These are phyloP conservation scores for Alliaria petiolata DNA, from an alignment of 345 rosid genomes.

Conservation along the genomic window DNA sequence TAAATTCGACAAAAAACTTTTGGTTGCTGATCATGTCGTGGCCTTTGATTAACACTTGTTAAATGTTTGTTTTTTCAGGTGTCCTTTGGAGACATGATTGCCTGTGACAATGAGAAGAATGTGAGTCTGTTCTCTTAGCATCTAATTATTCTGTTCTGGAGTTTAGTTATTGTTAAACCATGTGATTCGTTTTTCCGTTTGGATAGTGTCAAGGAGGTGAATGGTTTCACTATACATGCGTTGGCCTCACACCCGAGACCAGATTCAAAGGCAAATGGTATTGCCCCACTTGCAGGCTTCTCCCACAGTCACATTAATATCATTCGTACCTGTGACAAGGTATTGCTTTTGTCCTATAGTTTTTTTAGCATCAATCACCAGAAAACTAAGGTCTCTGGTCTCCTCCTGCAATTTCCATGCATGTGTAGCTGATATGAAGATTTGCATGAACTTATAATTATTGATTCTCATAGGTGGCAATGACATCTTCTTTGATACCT, in stretches of 20 bases:
- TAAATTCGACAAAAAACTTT: background rate
- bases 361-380: constrained; percentile 1
- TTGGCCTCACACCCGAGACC: constrained; percentile 94
- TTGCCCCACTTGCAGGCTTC: constrained; percentile 85
- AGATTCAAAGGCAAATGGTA: constrained; percentile 99
- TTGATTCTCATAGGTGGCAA: background rate
- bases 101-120: constrained; percentile 94
- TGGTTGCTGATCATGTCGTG: background rate
- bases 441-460: background rate
- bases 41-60: background rate
- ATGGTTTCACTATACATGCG: constrained; percentile 98
- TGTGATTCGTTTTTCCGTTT: constrained; percentile 5
- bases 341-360: background rate
- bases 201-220: constrained; percentile 98
- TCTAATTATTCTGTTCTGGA: background rate
- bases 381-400: background rate
- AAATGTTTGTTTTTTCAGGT: constrained; percentile 43
- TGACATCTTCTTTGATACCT: background rate
- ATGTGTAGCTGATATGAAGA: background rate
- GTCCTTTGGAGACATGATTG: constrained; percentile 99
- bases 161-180: background rate
- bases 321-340: constrained; percentile 17
- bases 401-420: background rate
- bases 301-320: constrained; percentile 42
- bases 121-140: constrained; percentile 43